A percentile compares a stretch with the other conserved stretches of the same genome.
phyloP scores from a whole-genome alignment of 257 asterid genomes.

The Ilex aquifolium region DNA sequence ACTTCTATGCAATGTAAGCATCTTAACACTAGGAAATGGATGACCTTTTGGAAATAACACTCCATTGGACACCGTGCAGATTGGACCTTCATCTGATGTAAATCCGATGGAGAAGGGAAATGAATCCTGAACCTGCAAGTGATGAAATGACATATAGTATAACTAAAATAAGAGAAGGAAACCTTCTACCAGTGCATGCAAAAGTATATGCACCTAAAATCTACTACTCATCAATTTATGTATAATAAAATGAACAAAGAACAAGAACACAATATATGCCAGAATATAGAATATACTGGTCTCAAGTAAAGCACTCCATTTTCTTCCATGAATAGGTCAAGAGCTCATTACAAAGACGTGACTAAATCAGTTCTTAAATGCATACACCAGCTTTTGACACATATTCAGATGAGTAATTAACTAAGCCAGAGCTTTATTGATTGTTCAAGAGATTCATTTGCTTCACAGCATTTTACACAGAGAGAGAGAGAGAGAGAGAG shows the following conservation, averaged over 20 bases:
- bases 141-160: not conserved
- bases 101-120: slow-evolving; percentile 86
- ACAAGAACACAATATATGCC: too few species aligned
- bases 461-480: too few species aligned
- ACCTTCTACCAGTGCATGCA: not conserved
- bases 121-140: slow-evolving; percentile 83
- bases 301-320: slow-evolving; percentile 1
- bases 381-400: too few species aligned
- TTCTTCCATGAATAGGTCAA: not conserved
- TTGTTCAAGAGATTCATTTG: too few species aligned
- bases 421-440: too few species aligned
- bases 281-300: not conserved
- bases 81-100: slow-evolving; percentile 52
- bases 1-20: slow-evolving; percentile 59
- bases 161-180: not conserved
- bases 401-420: too few species aligned
- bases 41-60: slow-evolving; percentile 60
- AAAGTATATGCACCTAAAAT: too few species aligned
- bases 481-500: too few species aligned
- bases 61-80: slow-evolving; percentile 40
- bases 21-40: slow-evolving; percentile 67
- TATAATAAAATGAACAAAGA: too few species aligned
- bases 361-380: slow-evolving; percentile 4
- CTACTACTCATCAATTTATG: too few species aligned
- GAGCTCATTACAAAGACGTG: slow-evolving; percentile 6